A percentile compares a stretch with the other conserved stretches of the same genome.
phyloP scores from a whole-genome alignment of 768 basidiomycete species.

The Suillus variegatus region DNA sequence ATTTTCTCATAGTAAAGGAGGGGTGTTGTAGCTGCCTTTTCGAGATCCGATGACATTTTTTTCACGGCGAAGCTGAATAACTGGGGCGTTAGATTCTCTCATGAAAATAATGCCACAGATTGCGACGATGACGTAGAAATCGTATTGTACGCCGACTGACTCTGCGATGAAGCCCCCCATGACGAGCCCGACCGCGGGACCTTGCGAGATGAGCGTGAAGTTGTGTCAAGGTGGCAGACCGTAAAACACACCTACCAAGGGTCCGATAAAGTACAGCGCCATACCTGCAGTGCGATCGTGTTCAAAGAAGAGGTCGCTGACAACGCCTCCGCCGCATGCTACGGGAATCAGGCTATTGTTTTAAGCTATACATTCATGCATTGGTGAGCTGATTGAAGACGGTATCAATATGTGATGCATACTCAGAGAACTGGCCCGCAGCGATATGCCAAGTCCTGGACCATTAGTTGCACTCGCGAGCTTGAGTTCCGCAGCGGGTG shows the following conservation, averaged over 20 bases:
- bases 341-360: constrained; percentile 38
- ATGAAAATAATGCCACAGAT: constrained; percentile 60
- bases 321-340: constrained; percentile 60
- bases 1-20: too few species aligned
- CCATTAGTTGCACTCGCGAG: constrained; percentile 22
- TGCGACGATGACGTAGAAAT: constrained; percentile 56
- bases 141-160: constrained; percentile 58
- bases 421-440: background rate
- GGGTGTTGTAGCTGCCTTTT: constrained; percentile 34
- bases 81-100: constrained; percentile 74
- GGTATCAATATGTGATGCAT: background rate
- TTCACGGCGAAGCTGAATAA: constrained; percentile 57
- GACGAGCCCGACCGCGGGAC: constrained; percentile 60
- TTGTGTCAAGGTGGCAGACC: background rate
- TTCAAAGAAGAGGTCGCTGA: constrained; percentile 69
- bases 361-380: too few species aligned
- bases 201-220: constrained; percentile 13
- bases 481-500: constrained; percentile 30
- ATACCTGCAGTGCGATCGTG: constrained; percentile 65
- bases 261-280: constrained; percentile 66
- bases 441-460: constrained; percentile 26
- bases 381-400: too few species aligned
- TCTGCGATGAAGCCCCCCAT: constrained; percentile 68
- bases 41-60: constrained; percentile 41
- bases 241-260: constrained; percentile 48